Evolutionary conservation across 345 rosid genomes (phyloP).

Genomic region (Gossypium stocksii): DNA sequence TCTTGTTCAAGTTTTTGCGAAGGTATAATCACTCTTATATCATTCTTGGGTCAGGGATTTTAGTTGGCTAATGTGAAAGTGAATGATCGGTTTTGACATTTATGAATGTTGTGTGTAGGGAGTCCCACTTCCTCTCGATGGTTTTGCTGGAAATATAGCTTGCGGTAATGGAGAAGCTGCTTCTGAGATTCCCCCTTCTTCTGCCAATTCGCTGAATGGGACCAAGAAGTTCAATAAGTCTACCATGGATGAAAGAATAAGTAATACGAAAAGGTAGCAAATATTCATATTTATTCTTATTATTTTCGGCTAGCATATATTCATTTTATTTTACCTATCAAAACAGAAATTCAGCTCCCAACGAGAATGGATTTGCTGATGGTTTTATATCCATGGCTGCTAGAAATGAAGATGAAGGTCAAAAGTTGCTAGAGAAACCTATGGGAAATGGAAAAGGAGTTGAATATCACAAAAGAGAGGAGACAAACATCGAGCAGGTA

Average conservation of each 20-base stretch:
- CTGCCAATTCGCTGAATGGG: slow-evolving; percentile 21
- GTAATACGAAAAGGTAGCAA: slow-evolving; percentile 42
- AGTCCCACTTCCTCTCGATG: slow-evolving; percentile 48
- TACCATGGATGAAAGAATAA: slow-evolving; percentile 28
- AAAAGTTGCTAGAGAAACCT: slow-evolving; percentile 19
- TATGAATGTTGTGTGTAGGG: slow-evolving; percentile 37
- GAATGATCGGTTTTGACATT: slow-evolving; percentile 11
- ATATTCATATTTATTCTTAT: background rate
- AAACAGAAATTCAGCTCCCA: slow-evolving; percentile 31
- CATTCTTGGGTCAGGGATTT: slow-evolving; percentile 1
- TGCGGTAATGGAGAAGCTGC: slow-evolving; percentile 42
- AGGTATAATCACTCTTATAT: slow-evolving; percentile 35
- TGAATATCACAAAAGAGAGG: slow-evolving; percentile 26
- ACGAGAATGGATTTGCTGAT: slow-evolving; percentile 26
- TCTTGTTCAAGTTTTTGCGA: slow-evolving; percentile 80
- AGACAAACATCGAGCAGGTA: slow-evolving; percentile 29
- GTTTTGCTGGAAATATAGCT: slow-evolving; percentile 31
- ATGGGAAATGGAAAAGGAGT: slow-evolving; percentile 25
- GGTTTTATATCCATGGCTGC: slow-evolving; percentile 17
- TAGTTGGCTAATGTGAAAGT: slow-evolving; percentile 9
- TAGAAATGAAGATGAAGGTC: slow-evolving; percentile 32
- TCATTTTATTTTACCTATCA: slow-evolving; percentile 9
- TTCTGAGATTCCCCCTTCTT: slow-evolving; percentile 21
- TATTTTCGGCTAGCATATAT: background rate
- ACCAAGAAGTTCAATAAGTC: slow-evolving; percentile 18